These are phyloP conservation scores for Pichia sp. DNA, from an alignment of 1,139 yeast species.

Conservation along the genomic window DNA sequence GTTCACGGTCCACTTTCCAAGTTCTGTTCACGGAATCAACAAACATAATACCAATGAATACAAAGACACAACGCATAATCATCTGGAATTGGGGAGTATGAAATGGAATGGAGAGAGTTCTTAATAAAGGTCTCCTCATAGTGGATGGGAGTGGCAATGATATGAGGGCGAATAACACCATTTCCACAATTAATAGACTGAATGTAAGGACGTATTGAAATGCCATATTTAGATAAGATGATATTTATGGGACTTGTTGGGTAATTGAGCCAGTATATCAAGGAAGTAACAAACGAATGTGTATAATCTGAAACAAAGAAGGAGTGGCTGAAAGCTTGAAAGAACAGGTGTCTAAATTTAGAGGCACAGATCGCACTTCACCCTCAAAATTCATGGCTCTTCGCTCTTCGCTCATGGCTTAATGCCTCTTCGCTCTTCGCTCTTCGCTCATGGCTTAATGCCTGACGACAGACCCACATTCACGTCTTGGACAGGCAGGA, in stretches of 20 bases:
- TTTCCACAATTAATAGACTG: conserved; percentile 65
- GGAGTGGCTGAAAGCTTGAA: neutral
- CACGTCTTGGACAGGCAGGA: no score
- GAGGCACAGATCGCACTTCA: no score
- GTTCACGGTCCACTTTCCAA: conserved; percentile 59
- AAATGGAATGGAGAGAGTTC: conserved; percentile 62
- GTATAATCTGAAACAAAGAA: neutral
- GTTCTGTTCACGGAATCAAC: conserved; percentile 86
- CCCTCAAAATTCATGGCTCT: no score
- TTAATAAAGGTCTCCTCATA: conserved; percentile 61
- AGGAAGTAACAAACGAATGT: no score
- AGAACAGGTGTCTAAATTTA: no score
- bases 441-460: no score
- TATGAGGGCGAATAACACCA: conserved; percentile 72
- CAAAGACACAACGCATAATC: conserved; percentile 74
- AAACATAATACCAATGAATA: conserved; percentile 77
- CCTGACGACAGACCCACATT: no score
- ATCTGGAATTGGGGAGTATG: conserved; percentile 65
- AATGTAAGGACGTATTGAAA: conserved; percentile 40
- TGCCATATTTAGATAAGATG: no score
- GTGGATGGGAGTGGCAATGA: conserved; percentile 82
- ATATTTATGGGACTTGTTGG: neutral
- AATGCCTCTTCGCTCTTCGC: no score
- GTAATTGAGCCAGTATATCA: neutral
- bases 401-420: no score